A percentile compares a stretch with the other conserved stretches of the same genome.
Conservation (phyloP, 441 rosid genomes). For the Viola pubescens region DNA sequence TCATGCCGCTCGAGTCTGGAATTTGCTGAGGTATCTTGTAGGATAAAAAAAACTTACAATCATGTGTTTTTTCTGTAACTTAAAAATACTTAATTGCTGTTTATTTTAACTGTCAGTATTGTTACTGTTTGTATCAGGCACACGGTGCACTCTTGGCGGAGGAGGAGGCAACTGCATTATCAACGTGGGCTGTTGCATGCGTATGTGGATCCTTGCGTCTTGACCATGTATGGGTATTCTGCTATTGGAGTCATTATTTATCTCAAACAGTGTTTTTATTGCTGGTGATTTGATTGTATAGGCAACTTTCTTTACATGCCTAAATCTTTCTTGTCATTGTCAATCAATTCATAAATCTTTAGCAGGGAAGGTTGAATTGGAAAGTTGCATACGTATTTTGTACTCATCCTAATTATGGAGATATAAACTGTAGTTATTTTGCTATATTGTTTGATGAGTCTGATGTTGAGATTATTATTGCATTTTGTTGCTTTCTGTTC, state of each 20-base stretch:
- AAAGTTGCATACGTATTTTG: too few species aligned
- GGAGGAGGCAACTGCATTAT: constrained; percentile 88
- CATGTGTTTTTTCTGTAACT: too few species aligned
- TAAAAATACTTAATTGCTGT: neutral
- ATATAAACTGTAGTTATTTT: too few species aligned
- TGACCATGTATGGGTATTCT: constrained; percentile 47
- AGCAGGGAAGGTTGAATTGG: too few species aligned
- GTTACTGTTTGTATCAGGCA: constrained; percentile 45
- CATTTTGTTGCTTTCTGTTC: too few species aligned
- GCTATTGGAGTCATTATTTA: constrained; percentile 6
- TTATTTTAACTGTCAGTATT: constrained; percentile 2
- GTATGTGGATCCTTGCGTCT: constrained; percentile 90
- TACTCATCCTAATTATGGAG: too few species aligned
- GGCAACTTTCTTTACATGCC: too few species aligned
- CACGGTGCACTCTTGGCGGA: constrained; percentile 61
- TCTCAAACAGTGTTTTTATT: neutral
- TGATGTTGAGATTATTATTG: neutral
- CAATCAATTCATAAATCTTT: too few species aligned
- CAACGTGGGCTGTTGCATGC: constrained; percentile 87
- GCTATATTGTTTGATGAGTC: neutral
- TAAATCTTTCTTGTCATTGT: too few species aligned
- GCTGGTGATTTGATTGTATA: too few species aligned
- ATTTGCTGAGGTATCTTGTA: constrained; percentile 57
- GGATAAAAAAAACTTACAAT: neutral
- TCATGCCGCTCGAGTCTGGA: constrained; percentile 71